Conservation (phyloP, 441 rosid species). For the Euphorbia celastroides region DNA sequence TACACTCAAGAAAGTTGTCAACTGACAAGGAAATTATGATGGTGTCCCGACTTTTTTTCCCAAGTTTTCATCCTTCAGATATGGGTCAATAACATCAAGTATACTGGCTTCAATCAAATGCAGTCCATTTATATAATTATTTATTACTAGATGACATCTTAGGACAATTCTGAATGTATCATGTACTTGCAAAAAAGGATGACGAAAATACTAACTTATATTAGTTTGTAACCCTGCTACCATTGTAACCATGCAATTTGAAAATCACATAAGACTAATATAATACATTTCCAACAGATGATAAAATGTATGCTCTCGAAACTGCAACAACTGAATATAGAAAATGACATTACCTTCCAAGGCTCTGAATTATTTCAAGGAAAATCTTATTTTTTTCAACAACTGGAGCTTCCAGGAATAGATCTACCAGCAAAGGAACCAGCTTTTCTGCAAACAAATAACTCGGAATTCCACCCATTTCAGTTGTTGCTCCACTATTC, state of each 20-base stretch:
- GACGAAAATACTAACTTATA: not conserved
- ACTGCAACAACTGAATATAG: slow-evolving; percentile 7
- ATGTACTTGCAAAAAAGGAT: not conserved
- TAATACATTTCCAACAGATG: not conserved
- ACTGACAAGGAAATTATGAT: too few relatives aligned
- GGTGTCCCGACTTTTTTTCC: not conserved
- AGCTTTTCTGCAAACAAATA: slow-evolving; percentile 79
- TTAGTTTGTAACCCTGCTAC: too few relatives aligned
- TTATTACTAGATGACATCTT: not conserved
- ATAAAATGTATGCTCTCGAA: not conserved
- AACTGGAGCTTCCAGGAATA: slow-evolving; percentile 64
- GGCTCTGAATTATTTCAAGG: slow-evolving; percentile 81
- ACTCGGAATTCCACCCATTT: slow-evolving; percentile 38
- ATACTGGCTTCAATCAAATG: slow-evolving; percentile 1
- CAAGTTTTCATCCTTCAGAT: not conserved
- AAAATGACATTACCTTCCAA: slow-evolving; percentile 61
- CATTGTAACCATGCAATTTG: too few relatives aligned
- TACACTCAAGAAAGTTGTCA: not conserved
- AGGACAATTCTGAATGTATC: not conserved
- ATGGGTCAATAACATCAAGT: not conserved
- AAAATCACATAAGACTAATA: not conserved
- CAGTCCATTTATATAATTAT: slow-evolving; percentile 1
- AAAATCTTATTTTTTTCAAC: slow-evolving; percentile 64
- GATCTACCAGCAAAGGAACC: slow-evolving; percentile 77
- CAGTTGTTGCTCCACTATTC: slow-evolving; percentile 29